These are phyloP conservation scores for Arachis monticola DNA, from an alignment of 331 rosid genomes.

Conservation along the genomic window DNA sequence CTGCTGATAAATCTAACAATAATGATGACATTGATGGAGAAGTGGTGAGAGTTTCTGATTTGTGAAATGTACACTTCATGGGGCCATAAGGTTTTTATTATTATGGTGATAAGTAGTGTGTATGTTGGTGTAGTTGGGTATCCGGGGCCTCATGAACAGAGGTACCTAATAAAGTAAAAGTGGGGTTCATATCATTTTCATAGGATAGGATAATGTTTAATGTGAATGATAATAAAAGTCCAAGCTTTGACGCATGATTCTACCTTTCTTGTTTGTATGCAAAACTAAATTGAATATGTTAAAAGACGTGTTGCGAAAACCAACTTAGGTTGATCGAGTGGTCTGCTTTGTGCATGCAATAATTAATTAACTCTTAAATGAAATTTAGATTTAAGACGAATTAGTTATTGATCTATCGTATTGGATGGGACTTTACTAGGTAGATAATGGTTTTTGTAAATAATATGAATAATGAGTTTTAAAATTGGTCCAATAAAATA, in stretches of 20 bases:
- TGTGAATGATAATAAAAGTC: neutral
- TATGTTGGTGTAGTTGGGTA: neutral
- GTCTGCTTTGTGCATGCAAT: no score
- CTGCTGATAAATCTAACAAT: neutral
- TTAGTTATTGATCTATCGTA: no score
- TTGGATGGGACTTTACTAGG: no score
- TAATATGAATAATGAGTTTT: no score
- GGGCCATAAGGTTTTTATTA: neutral
- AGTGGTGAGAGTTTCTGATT: neutral
- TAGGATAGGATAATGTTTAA: neutral
- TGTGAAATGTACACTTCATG: neutral
- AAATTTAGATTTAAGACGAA: no score
- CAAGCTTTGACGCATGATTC: neutral
- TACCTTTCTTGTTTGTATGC: neutral
- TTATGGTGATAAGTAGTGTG: neutral
- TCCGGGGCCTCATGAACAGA: neutral
- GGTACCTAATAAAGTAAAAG: neutral
- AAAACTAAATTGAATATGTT: neutral
- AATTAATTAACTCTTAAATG: no score
- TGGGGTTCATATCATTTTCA: neutral
- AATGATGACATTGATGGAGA: conserved; percentile 11
- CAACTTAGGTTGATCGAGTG: no score
- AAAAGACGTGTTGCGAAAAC: no score
- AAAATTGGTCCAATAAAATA: no score
- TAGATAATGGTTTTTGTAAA: no score